These are phyloP conservation scores for Novymonas esmeraldas DNA, from an alignment of 208 protist species.

Conservation along the genomic window DNA sequence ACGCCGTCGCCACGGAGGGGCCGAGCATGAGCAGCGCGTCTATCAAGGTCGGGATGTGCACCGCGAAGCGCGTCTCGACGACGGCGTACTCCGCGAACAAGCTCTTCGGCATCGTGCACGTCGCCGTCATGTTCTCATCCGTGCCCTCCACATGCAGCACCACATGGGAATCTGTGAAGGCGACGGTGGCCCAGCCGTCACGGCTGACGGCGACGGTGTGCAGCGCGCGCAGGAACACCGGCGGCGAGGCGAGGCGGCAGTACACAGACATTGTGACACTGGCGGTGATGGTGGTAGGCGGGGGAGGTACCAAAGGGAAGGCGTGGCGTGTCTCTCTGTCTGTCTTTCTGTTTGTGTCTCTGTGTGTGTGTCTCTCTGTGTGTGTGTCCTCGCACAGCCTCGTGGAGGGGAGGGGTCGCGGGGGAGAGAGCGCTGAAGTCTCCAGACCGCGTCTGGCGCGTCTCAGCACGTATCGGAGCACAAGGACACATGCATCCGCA, in stretches of 20 bases:
- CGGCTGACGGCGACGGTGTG: slow-evolving; percentile 45
- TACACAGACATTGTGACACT: slow-evolving; percentile 78
- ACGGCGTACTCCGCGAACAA: slow-evolving; percentile 85
- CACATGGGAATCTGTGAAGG: slow-evolving; percentile 64
- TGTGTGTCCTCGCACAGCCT: not conserved
- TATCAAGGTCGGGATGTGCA: slow-evolving; percentile 71
- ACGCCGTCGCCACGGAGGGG: slow-evolving; percentile 20
- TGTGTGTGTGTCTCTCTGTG: not conserved
- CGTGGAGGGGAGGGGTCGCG: no score
- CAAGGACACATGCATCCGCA: no score
- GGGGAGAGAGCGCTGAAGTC: no score
- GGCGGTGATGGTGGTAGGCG: no score
- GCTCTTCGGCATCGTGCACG: slow-evolving; percentile 60
- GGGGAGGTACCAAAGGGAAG: no score
- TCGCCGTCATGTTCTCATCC: slow-evolving; percentile 75
- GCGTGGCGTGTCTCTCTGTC: no score
- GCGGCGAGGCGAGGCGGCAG: slow-evolving; percentile 54
- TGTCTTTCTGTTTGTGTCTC: not conserved
- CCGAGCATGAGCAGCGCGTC: slow-evolving; percentile 75
- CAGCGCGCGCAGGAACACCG: slow-evolving; percentile 68
- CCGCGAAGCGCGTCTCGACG: slow-evolving; percentile 47
- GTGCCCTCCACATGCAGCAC: slow-evolving; percentile 73
- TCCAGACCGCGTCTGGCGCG: no score
- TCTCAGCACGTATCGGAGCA: no score
- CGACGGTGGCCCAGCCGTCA: slow-evolving; percentile 70